Conservation (phyloP, 2,329 filamentous ascomycete species). For the Arthroderma uncinatum region DNA sequence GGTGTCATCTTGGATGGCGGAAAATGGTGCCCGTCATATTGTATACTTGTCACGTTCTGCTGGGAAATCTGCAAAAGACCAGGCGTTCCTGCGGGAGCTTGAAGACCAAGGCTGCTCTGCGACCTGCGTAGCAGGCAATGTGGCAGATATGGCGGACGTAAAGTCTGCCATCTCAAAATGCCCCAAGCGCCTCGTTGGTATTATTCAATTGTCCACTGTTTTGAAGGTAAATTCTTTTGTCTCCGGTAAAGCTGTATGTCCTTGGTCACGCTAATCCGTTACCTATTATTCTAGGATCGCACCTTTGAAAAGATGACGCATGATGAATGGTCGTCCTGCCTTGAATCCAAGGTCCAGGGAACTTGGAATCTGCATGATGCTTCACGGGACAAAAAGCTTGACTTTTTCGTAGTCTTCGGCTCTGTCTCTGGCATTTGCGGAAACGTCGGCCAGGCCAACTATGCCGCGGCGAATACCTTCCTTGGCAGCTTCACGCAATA, state of each 20-base stretch:
- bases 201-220: constrained; percentile 17
- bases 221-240: constrained; percentile 8
- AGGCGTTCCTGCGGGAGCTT: not conserved
- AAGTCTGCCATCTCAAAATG: not conserved
- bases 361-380: constrained; percentile 18
- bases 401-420: constrained; percentile 17
- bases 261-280: not conserved
- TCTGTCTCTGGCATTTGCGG: constrained; percentile 11
- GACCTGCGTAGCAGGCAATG: not conserved
- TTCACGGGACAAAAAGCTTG: constrained; percentile 9
- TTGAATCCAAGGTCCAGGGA: constrained; percentile 22
- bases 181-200: constrained; percentile 13
- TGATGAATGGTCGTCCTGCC: constrained; percentile 14
- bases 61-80: not conserved
- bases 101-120: not conserved
- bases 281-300: constrained; percentile 9
- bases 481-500: constrained; percentile 12
- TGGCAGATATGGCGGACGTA: not conserved
- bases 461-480: constrained; percentile 12
- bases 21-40: constrained; percentile 20
- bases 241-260: not conserved
- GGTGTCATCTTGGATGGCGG: constrained; percentile 18
- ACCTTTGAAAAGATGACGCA: constrained; percentile 24
- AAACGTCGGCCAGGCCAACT: constrained; percentile 11
- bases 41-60: constrained; percentile 22